phyloP scores from a whole-genome alignment of 495 filamentous ascomycete species.

The Rusavskia elegans region DNA sequence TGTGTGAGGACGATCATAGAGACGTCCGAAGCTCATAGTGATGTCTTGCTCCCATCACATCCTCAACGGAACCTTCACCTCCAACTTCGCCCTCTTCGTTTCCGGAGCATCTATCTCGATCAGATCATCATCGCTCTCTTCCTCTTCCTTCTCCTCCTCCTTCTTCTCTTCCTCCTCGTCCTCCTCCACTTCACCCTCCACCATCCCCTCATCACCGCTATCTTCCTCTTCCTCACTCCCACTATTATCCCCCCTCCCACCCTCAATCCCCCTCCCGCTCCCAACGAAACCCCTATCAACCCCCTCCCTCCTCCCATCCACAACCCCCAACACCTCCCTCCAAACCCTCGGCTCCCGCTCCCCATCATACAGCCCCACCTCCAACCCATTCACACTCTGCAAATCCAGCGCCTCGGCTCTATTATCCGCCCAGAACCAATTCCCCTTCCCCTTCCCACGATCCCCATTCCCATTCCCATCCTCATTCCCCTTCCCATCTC shows the following conservation, averaged over 20 bases:
- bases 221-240: neutral
- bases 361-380: slow-evolving; percentile 26
- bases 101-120: neutral
- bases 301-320: slow-evolving; percentile 16
- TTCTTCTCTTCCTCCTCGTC: neutral
- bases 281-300: neutral
- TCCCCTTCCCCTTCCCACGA: neutral
- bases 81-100: neutral
- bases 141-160: neutral
- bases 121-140: too few relatives aligned
- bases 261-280: neutral
- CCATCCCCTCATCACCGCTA: neutral
- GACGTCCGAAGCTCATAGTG: too few relatives aligned
- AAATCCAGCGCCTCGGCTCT: slow-evolving; percentile 38
- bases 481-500: too few relatives aligned
- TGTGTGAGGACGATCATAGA: too few relatives aligned
- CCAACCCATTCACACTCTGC: slow-evolving; percentile 33
- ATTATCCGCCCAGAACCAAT: slow-evolving; percentile 35
- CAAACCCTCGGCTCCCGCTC: slow-evolving; percentile 28
- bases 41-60: too few relatives aligned
- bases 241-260: neutral
- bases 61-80: neutral
- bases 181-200: neutral
- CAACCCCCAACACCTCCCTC: slow-evolving; percentile 26
- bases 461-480: neutral